Evolutionary conservation across 1,139 yeast species (phyloP), one percentile per base, ranked within the genome.

Genomic region (Pichia sp.): DNA sequence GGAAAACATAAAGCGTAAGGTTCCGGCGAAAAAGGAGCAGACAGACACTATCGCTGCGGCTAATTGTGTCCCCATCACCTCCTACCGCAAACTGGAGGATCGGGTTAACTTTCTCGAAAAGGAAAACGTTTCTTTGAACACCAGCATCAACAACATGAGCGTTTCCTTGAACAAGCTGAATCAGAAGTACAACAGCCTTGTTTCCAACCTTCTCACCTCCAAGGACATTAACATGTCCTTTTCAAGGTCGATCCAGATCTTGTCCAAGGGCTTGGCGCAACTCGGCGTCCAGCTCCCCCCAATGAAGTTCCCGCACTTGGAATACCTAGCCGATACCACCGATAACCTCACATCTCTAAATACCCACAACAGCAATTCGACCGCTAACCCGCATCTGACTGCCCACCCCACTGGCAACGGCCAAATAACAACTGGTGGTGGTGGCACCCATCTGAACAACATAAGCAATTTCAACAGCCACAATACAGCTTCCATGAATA

Each of bases 1-100:
- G 51, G 95, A 88, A 54, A 85, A 87, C 60, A 90, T 90, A 65
- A 86, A 85, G 63, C 72, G 96, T 45, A 90, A 89, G 67, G 88
- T 89, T 0, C 92, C 96, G 1, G 76, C 79, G 13, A 66, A 64
- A 42, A 66, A 59, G 49, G 69, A 65, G 16, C 59, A 59, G 26
- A 55, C 43, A 13, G 50, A 54, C 11, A 30, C 38, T 31, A 44
- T 52, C 2, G 23, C 57, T 3, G 52, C 49, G 7, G 50, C 58
- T 5, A 57, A 54, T 38, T 59, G 54, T 42, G 64, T 63, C 5
- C 57, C 67, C 15, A 46, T 63, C 11, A 54, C 55, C 31, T 65
- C 65, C 23, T 62, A 61, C 50, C 56, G 64, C 41, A 58, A 55
- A 29, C 48, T 67, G 5, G 68, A 66, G 49, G 68, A 63, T 50